Base-by-base conservation (phyloP, 352 stramenopile genomes). In the Phytophthora fragariaefolia region DNA sequence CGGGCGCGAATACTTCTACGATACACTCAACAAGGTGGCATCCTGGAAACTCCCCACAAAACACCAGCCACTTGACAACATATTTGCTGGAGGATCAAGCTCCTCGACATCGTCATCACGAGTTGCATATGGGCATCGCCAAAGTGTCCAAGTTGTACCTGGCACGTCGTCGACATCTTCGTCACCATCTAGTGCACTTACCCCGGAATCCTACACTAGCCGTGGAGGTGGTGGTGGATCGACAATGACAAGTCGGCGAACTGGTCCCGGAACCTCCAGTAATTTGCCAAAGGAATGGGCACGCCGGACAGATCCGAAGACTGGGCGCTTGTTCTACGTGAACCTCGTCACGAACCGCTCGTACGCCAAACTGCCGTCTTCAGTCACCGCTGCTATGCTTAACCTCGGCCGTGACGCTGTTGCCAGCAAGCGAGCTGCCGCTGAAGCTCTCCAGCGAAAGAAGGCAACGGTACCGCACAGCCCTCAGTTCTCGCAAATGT, bases 301-400 rank as follows among this genome's bases (percentile, higher is more conserved):
- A 12, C 74, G 87, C 1, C 85, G 85, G 24, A 91, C 85, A 15
- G 85, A 95, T 50, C 82, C 87, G 8, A 92, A 92, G 73, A 93
- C 83, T 2, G 87, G 85, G 0, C 81, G 87, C 6, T 61, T 93
- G 18, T 95, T 89, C 58, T 95, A 95, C 64, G 82, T 95, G 34
- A 95, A 95, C 58, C 75, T 95, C 13, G 50, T 93, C 45, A 92
- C 82, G n/a, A 93, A 93, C 64, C 91, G 91, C 57, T 82, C 82
- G 43, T 93, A 92, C 36, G 82, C 85, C 23, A 82, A 85, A 4
- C 69, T 95, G n/a, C 85, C 85, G 32, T 90, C 85, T n/a, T 85
- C 80, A 1, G 85, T 93, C 46, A 85, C 76, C 1, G 77, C 85
- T 52, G 79, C 83, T 4, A 92, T 93, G 75, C 65, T 91, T 12